Evolutionary conservation across 1,284 basidiomycete species (phyloP).

Genomic region (Malassezia sympodialis): DNA sequence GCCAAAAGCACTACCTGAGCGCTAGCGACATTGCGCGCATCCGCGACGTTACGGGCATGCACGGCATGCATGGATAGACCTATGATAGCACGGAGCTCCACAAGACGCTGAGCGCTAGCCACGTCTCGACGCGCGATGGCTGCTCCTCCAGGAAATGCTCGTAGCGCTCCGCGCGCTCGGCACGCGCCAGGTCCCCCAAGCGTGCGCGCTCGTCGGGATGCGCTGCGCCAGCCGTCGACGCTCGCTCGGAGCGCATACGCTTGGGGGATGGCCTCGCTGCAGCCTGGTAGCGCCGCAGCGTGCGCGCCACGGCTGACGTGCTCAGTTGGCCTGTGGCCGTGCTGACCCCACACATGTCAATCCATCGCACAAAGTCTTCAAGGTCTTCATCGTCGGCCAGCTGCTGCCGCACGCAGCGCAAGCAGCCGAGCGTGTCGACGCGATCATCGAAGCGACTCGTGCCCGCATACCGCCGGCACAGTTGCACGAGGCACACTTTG

Average conservation of each 20-base stretch:
- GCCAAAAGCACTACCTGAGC: constrained; percentile 37
- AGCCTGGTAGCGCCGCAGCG: not conserved
- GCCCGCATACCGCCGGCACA: not conserved
- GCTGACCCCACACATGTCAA: constrained; percentile 16
- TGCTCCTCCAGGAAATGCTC: not conserved
- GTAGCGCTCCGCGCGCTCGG: not conserved
- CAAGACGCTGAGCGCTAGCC: not conserved
- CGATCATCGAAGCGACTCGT: constrained; percentile 1
- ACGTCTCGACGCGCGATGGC: not conserved
- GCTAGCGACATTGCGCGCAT: constrained; percentile 40
- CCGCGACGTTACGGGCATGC: constrained; percentile 41
- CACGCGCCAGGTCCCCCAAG: not conserved
- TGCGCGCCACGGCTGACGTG: not conserved
- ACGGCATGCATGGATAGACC: constrained; percentile 30
- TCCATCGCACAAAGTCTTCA: constrained; percentile 17
- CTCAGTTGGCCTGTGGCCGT: constrained; percentile 10
- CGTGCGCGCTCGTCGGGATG: not conserved
- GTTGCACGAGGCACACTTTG: constrained; percentile 4
- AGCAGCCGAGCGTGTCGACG: constrained; percentile 6
- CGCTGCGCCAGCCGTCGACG: not conserved
- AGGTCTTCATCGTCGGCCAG: constrained; percentile 12
- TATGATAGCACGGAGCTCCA: not conserved
- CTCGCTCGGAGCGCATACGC: not conserved
- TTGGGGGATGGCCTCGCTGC: not conserved
- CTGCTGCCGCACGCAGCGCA: constrained; percentile 10